Evolutionary conservation across 805 yeast species (phyloP), one percentile per base, ranked within the genome.

Genomic region (Torulaspora indica): DNA sequence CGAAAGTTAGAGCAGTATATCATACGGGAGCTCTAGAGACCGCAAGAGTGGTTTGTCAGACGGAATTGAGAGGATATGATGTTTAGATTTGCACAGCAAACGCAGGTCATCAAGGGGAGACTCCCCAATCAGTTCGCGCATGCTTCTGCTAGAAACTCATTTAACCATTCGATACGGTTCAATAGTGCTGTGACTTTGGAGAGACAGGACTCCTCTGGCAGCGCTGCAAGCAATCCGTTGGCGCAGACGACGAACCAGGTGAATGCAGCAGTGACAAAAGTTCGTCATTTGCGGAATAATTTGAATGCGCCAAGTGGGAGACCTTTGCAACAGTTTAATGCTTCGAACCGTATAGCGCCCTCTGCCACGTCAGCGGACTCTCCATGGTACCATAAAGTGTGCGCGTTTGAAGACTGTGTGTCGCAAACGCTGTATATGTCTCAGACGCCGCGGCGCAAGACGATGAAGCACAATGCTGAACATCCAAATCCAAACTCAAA

Each of bases 401-500:
- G 68, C 34, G 77, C 79, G 3, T 77, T 75, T 56, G 80, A 76
- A 52, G 81, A 77, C 48, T 73, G 74, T 45, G 64, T 72, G 3
- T 49, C 67, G 0, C 68, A 65, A 38, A 63, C 70, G 9, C 49
- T 63, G 33, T 57, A 60, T 37, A 59, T 63, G 61, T 63, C 67
- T 1, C 66, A 60, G 44, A 61, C 67, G 3, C 65, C 67, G 35
- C 61, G 60, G 49, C 55, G 62, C 35, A 59, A 60, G 35, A 52
- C 52, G 27, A 58, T 58, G 46, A 61, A 60, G 30, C 55, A 60
- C 14, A 56, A 54, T 28, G 55, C 58, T 3, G 56, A 55, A 33
- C 59, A 62, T 28, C 74, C 73, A 37, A 65, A 65, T 43, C 67
- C 75, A 2, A 69, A 67, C n/a, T 66, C 71, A 17, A 71, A 69